These are phyloP conservation scores for Blepharisma stoltei DNA, from an alignment of 73 alveolate genomes.

Conservation along the genomic window DNA sequence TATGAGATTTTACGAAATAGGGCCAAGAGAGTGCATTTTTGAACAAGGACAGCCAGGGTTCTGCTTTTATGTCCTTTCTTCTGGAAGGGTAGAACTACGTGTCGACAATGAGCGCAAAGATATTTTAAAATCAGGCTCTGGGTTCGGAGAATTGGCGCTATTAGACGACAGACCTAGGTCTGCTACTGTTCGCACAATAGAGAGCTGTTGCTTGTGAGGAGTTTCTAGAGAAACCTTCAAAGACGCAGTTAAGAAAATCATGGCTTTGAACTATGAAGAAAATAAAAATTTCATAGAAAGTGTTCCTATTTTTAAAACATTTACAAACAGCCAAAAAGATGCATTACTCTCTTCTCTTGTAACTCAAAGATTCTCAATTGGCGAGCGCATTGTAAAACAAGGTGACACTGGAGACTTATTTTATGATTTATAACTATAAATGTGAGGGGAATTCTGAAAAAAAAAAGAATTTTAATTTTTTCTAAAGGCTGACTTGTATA, in stretches of 20 bases:
- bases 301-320: conserved; percentile 30
- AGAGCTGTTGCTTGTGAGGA: conserved; percentile 78
- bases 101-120: neutral
- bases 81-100: neutral
- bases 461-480: too few relatives aligned
- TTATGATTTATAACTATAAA: too few relatives aligned
- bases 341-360: neutral
- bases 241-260: conserved; percentile 45
- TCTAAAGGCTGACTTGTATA: too few relatives aligned
- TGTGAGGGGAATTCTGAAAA: too few relatives aligned
- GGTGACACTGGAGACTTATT: conserved; percentile 81
- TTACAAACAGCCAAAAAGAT: conserved; percentile 20
- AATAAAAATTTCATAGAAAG: conserved; percentile 40
- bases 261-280: conserved; percentile 36
- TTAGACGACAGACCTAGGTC: conserved; percentile 14
- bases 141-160: conserved; percentile 23
- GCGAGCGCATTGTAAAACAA: conserved; percentile 61
- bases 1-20: neutral
- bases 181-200: conserved; percentile 44
- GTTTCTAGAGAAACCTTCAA: conserved; percentile 86
- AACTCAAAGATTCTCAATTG: conserved; percentile 38
- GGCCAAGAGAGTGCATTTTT: neutral
- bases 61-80: neutral
- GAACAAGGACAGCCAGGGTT: conserved; percentile 29
- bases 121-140: neutral